These are phyloP conservation scores for Penicillium diatomitis DNA, from an alignment of 495 filamentous ascomycete genomes.

Conservation along the genomic window DNA sequence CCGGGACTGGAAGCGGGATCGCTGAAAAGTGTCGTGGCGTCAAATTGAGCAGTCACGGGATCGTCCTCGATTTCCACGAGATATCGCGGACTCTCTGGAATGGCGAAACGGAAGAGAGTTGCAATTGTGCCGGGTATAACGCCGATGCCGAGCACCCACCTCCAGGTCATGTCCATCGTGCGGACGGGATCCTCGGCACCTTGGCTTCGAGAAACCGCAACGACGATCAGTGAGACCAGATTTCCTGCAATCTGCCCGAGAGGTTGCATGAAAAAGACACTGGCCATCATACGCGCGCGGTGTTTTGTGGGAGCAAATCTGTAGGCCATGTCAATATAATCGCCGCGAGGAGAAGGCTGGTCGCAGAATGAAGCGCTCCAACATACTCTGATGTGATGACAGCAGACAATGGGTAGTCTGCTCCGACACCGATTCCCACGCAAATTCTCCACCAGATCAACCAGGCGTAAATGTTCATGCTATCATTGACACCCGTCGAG, in stretches of 20 bases:
- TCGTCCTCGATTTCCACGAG: constrained; percentile 44
- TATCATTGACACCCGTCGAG: constrained; percentile 28
- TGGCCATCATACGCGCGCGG: constrained; percentile 54
- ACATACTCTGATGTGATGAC: constrained; percentile 53
- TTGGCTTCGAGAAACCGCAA: constrained; percentile 26
- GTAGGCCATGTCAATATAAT: constrained; percentile 1
- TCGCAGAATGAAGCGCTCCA: background rate
- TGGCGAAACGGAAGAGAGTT: constrained; percentile 47
- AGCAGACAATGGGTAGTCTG: constrained; percentile 48
- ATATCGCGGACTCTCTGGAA: constrained; percentile 55
- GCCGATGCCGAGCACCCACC: constrained; percentile 51
- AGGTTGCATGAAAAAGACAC: constrained; percentile 59
- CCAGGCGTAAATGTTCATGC: constrained; percentile 49
- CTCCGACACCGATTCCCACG: constrained; percentile 49
- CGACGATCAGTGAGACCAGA: constrained; percentile 39
- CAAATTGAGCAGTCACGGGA: constrained; percentile 37
- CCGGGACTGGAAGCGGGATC: constrained; percentile 12
- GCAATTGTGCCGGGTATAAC: constrained; percentile 52
- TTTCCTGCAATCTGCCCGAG: constrained; percentile 55
- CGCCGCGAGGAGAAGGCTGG: too few relatives aligned
- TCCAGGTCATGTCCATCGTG: constrained; percentile 46
- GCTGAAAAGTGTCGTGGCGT: constrained; percentile 32
- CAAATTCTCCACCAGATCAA: constrained; percentile 50
- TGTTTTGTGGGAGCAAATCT: constrained; percentile 51
- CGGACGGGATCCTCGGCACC: constrained; percentile 23